phyloP scores from a whole-genome alignment of 148 eudicot species.

The Persicaria tinctoria region DNA sequence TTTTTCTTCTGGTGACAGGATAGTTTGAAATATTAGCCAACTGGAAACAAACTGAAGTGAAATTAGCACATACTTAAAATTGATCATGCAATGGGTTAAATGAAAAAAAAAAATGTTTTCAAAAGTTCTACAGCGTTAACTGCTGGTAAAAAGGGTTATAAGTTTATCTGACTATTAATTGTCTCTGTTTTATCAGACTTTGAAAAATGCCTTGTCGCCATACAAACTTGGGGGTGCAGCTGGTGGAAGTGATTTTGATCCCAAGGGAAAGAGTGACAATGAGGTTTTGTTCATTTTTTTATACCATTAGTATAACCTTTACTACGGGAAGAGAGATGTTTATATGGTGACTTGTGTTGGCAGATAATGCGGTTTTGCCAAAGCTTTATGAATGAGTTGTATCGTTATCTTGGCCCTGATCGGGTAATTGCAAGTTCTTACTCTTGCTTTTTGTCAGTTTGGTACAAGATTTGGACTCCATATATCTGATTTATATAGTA shows the following conservation, averaged over 20 bases:
- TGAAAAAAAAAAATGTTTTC: neutral
- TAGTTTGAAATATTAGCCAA: neutral
- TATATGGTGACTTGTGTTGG: constrained; percentile 13
- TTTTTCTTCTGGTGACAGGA: too few relatives aligned
- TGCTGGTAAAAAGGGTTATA: neutral
- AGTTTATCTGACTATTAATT: neutral
- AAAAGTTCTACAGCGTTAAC: neutral
- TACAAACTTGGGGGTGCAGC: constrained; percentile 96
- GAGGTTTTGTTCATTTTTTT: constrained; percentile 47
- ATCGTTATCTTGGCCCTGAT: constrained; percentile 88
- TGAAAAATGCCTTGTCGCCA: constrained; percentile 90
- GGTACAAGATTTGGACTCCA: neutral
- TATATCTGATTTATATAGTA: neutral
- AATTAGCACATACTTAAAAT: neutral
- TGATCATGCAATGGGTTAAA: neutral
- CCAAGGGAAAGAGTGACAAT: constrained; percentile 86
- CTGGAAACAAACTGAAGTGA: neutral
- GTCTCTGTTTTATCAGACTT: constrained; percentile 41
- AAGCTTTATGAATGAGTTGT: constrained; percentile 88
- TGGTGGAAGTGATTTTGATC: constrained; percentile 99
- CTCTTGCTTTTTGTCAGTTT: neutral
- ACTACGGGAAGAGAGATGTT: neutral
- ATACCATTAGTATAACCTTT: constrained; percentile 3
- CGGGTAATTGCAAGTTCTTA: constrained; percentile 45
- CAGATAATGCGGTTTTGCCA: constrained; percentile 98